phyloP scores from a whole-genome alignment of 2,329 filamentous ascomycete species.

The Aspergillus brasiliensis region DNA sequence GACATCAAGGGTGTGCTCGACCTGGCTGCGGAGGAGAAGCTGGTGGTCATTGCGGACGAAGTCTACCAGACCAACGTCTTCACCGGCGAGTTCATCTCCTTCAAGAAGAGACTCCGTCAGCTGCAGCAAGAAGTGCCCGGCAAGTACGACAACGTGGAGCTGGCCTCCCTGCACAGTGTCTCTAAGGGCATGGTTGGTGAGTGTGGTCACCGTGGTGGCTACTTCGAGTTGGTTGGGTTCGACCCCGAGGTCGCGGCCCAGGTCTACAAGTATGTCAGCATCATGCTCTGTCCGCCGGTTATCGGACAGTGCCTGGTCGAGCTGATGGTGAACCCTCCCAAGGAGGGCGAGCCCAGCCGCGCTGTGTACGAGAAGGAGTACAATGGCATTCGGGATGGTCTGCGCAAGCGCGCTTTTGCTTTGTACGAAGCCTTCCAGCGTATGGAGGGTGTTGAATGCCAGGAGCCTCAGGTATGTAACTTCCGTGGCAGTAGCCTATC shows the following conservation, averaged over 20 bases:
- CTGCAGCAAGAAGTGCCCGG: constrained; percentile 74
- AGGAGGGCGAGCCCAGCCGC: constrained; percentile 78
- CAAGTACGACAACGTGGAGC: constrained; percentile 81
- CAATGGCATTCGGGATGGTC: constrained; percentile 74
- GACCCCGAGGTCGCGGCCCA: constrained; percentile 81
- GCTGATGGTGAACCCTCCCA: constrained; percentile 95
- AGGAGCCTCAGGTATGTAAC: constrained; percentile 66
- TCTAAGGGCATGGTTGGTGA: constrained; percentile 99
- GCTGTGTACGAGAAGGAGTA: constrained; percentile 85
- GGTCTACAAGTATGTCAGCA: constrained; percentile 98
- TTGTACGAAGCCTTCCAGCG: constrained; percentile 86
- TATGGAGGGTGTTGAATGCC: constrained; percentile 96
- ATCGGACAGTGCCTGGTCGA: constrained; percentile 95
- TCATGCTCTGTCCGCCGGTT: constrained; percentile 93
- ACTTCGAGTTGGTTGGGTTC: constrained; percentile 94
- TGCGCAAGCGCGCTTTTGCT: constrained; percentile 77
- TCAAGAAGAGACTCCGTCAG: constrained; percentile 83
- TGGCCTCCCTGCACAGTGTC: constrained; percentile 87
- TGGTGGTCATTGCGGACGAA: constrained; percentile 93
- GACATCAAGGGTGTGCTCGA: constrained; percentile 85
- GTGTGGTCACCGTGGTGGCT: constrained; percentile 95
- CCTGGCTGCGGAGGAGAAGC: constrained; percentile 78
- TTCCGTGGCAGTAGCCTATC: background rate
- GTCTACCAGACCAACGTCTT: constrained; percentile 99
- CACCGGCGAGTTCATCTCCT: constrained; percentile 88